Conservation (phyloP, 2,329 filamentous ascomycete species). For the Talaromyces atroroseus region DNA sequence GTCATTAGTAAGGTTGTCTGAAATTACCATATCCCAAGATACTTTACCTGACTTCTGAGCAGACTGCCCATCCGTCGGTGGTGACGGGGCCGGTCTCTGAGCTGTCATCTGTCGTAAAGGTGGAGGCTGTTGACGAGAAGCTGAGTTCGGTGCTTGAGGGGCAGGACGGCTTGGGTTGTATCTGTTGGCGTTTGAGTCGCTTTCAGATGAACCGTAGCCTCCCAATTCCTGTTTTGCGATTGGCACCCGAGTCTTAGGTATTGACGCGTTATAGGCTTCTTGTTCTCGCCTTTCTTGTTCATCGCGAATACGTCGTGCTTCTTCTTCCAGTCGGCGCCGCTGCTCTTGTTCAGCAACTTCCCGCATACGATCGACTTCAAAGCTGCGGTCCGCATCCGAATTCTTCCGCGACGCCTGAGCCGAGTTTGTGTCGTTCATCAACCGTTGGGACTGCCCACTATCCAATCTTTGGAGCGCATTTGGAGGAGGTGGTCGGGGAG, state of each 20-base stretch:
- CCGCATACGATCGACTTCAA: constrained; percentile 44
- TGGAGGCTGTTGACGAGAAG: constrained; percentile 44
- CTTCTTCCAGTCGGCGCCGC: constrained; percentile 48
- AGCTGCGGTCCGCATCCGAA: constrained; percentile 53
- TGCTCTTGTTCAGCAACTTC: constrained; percentile 54
- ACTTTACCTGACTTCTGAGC: constrained; percentile 25
- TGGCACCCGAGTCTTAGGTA: constrained; percentile 74
- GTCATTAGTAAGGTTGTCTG: constrained; percentile 8
- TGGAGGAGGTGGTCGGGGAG: constrained; percentile 62
- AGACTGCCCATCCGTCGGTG: constrained; percentile 44
- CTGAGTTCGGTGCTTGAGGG: constrained; percentile 62
- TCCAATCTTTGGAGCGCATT: constrained; percentile 41
- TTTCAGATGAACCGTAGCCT: constrained; percentile 54
- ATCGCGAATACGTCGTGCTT: constrained; percentile 44
- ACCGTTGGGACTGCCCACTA: constrained; percentile 35
- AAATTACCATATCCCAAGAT: not conserved
- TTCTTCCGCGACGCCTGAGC: constrained; percentile 40
- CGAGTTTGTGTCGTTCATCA: constrained; percentile 26
- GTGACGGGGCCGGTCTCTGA: constrained; percentile 75
- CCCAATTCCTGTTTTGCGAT: constrained; percentile 87
- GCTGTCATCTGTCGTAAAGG: constrained; percentile 56
- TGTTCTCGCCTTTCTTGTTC: constrained; percentile 69
- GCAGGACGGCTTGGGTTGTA: constrained; percentile 84
- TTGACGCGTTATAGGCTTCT: constrained; percentile 82
- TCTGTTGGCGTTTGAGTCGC: constrained; percentile 43